Base-by-base conservation (phyloP, 495 filamentous ascomycete genomes). In the Penicillium daleae region DNA sequence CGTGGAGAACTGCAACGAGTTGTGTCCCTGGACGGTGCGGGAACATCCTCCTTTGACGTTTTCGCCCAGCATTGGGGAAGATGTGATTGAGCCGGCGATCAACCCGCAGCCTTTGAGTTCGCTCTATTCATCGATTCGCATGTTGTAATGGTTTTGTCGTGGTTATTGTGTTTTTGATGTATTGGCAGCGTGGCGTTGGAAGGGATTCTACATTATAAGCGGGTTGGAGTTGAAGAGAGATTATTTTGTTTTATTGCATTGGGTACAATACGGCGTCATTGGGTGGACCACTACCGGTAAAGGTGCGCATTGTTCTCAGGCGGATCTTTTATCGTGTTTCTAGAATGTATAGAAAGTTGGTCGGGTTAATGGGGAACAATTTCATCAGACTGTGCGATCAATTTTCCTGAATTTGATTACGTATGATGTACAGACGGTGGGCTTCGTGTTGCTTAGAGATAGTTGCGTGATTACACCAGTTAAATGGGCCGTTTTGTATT, bases 21-120 rank as follows among this genome's bases (percentile, higher is more conserved):
- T 79, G 15, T 81, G 78, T 59, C 78, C 78, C 6, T 82, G 78
- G 78, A 79, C 78, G 4, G 64, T 80, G 4, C 74, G 77, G 22
- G 75, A 78, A 56, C 79, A 80, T 48, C 78, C 79, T 27, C 70
- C 74, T 8, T 74, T 73, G 5, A 61, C 63, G 6, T 73, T 75
- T 48, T 55, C 78, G 12, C 79, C 79, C 9, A 65, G 66, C 29
- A 56, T 78, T 31, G 76, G 61, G n/a, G 75, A 77, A 60, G 70
- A 76, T 39, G 73, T 82, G 6, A 68, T 80, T 32, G 57, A 73
- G n/a, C 68, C 76, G 35, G 79, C 66, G 8, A 68, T 78, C 33
- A 72, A 76, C 35, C 70, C 76, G 26, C 69, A 70, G 46, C 73
- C 76, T n/a, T 63, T 78, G 46, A 74, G 60, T 49, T 74, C 77